Evolutionary conservation across 257 asterid species (phyloP).

Genomic region (Anisodus acutangulus): DNA sequence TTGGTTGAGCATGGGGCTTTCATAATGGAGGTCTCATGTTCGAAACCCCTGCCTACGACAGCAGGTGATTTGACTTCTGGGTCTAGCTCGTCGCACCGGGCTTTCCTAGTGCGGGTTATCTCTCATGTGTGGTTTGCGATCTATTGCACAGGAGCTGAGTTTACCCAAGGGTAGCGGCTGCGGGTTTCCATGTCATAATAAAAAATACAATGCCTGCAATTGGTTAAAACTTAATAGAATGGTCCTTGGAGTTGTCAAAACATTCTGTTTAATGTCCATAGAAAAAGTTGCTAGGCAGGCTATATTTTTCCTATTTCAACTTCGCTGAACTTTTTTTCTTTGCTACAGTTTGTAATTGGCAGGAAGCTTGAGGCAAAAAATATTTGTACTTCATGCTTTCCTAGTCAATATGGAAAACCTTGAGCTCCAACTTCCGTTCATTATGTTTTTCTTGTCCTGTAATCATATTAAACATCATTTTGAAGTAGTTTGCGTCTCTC

Average conservation of each 20-base stretch:
- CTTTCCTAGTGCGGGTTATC: too few relatives aligned
- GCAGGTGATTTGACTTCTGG: too few relatives aligned
- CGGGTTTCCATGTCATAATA: too few relatives aligned
- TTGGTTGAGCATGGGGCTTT: too few relatives aligned
- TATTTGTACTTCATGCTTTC: not conserved
- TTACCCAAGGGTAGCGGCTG: too few relatives aligned
- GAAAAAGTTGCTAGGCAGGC: not conserved
- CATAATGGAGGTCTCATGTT: too few relatives aligned
- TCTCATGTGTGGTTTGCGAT: too few relatives aligned
- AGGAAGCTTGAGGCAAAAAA: not conserved
- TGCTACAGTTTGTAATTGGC: not conserved
- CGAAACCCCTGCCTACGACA: too few relatives aligned
- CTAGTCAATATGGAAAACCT: not conserved
- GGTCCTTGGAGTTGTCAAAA: slow-evolving; percentile 2
- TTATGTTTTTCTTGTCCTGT: not conserved
- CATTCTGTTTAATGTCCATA: not conserved
- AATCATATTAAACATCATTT: not conserved
- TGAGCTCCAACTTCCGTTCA: not conserved
- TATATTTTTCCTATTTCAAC: not conserved
- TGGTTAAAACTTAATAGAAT: not conserved
- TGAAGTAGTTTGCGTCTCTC: not conserved
- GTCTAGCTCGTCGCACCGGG: too few relatives aligned
- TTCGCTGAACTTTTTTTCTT: not conserved
- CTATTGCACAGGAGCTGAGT: too few relatives aligned
- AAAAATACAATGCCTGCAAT: not conserved